Evolutionary conservation across 805 yeast species (phyloP).

Genomic region (Lipomyces yamadae): DNA sequence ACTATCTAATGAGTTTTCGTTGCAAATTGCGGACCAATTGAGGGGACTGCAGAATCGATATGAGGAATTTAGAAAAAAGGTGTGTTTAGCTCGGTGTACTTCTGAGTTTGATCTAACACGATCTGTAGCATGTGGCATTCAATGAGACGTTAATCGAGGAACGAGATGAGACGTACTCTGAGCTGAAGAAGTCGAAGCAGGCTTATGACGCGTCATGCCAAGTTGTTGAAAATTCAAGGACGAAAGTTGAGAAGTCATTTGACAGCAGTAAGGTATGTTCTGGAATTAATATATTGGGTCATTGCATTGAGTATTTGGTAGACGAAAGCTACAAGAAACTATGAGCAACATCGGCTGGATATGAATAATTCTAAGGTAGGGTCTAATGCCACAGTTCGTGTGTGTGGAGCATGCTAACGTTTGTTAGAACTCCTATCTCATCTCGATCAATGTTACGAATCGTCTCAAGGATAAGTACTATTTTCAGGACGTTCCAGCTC

Average conservation of each 20-base stretch:
- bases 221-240: slow-evolving; percentile 77
- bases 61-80: slow-evolving; percentile 54
- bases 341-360: slow-evolving; percentile 47
- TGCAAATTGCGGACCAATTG: slow-evolving; percentile 66
- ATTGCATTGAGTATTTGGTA: slow-evolving; percentile 1
- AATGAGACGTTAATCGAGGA: slow-evolving; percentile 61
- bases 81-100: neutral
- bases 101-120: slow-evolving; percentile 2
- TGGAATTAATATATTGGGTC: neutral
- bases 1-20: slow-evolving; percentile 63
- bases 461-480: slow-evolving; percentile 89
- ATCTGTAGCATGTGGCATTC: slow-evolving; percentile 56
- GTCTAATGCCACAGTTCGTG: neutral
- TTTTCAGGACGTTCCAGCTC: slow-evolving; percentile 91
- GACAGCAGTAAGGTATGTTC: slow-evolving; percentile 51
- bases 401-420: neutral
- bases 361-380: slow-evolving; percentile 78
- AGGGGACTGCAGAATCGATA: slow-evolving; percentile 58
- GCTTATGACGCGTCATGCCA: slow-evolving; percentile 82
- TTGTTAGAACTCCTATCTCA: slow-evolving; percentile 67
- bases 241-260: slow-evolving; percentile 65
- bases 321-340: slow-evolving; percentile 35
- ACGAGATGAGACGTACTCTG: slow-evolving; percentile 57
- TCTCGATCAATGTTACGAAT: slow-evolving; percentile 82
- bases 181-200: slow-evolving; percentile 67